phyloP scores from a whole-genome alignment of 768 basidiomycete genomes.

The Suillus paluster region DNA sequence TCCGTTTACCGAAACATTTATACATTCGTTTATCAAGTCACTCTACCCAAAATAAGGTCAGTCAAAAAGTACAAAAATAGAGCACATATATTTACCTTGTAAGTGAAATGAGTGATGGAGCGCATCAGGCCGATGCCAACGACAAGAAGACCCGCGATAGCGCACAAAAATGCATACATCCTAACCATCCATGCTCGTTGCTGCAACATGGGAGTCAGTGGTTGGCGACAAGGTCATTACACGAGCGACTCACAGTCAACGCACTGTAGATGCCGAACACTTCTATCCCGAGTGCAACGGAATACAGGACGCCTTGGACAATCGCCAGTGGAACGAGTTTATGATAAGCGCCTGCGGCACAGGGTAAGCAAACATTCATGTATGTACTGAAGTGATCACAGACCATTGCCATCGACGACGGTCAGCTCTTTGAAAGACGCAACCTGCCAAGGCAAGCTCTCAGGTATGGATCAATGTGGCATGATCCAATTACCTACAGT shows the following conservation, averaged over 20 bases:
- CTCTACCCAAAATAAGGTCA: slow-evolving; percentile 39
- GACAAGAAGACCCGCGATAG: slow-evolving; percentile 51
- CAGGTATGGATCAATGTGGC: background rate
- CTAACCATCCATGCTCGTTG: slow-evolving; percentile 59
- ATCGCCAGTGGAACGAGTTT: slow-evolving; percentile 59
- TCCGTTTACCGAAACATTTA: slow-evolving; percentile 39
- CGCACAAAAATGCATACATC: slow-evolving; percentile 57
- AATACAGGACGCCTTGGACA: slow-evolving; percentile 62
- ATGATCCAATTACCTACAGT: slow-evolving; percentile 21
- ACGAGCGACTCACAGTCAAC: slow-evolving; percentile 45
- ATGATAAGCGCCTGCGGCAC: slow-evolving; percentile 44
- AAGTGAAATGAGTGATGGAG: slow-evolving; percentile 65
- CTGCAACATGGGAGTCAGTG: slow-evolving; percentile 44
- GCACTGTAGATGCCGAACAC: slow-evolving; percentile 59
- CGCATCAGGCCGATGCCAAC: slow-evolving; percentile 57
- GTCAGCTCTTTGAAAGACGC: slow-evolving; percentile 61
- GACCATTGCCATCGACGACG: slow-evolving; percentile 49
- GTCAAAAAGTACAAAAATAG: background rate
- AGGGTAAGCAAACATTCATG: background rate
- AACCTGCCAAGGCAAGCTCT: slow-evolving; percentile 46
- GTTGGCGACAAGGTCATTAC: background rate
- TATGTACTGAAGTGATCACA: slow-evolving; percentile 24
- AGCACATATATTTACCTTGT: slow-evolving; percentile 53
- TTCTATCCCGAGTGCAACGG: slow-evolving; percentile 53
- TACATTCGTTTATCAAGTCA: slow-evolving; percentile 63